phyloP scores from a whole-genome alignment of 164 flowering plant genomes.

The Kingdonia uniflora region DNA sequence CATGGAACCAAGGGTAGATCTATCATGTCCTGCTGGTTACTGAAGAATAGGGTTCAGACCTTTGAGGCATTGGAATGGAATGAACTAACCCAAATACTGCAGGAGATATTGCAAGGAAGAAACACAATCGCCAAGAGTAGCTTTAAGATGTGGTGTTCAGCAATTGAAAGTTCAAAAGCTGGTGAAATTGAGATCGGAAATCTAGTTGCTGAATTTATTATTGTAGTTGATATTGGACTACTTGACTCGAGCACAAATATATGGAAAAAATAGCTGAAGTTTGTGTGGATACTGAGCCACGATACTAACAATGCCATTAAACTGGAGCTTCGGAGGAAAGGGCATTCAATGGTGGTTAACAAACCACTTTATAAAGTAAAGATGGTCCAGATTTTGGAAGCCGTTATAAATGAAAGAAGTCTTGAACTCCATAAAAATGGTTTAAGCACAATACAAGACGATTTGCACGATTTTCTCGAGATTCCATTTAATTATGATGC shows the following conservation, averaged over 20 bases:
- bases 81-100: conserved; percentile 62
- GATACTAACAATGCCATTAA: conserved; percentile 64
- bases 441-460: conserved; percentile 19
- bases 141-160: conserved; percentile 17
- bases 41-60: conserved; percentile 37
- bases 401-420: conserved; percentile 38
- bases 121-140: conserved; percentile 11
- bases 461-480: conserved; percentile 58
- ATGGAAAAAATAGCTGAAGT: conserved; percentile 86
- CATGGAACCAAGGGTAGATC: conserved; percentile 50
- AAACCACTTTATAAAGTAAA: conserved; percentile 77
- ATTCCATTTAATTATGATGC: conserved; percentile 37
- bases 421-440: conserved; percentile 25
- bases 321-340: conserved; percentile 66
- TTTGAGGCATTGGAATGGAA: conserved; percentile 87
- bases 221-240: conserved; percentile 64
- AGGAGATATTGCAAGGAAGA: conserved; percentile 30
- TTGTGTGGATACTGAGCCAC: conserved; percentile 86
- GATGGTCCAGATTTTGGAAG: conserved; percentile 74
- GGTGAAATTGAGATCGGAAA: conserved; percentile 19
- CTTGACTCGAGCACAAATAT: conserved; percentile 73
- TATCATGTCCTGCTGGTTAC: conserved; percentile 61
- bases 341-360: conserved; percentile 68
- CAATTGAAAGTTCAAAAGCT: conserved; percentile 19
- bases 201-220: conserved; percentile 24